These are phyloP conservation scores for Entamoeba dispar DNA, from an alignment of 208 protist species.

Conservation along the genomic window DNA sequence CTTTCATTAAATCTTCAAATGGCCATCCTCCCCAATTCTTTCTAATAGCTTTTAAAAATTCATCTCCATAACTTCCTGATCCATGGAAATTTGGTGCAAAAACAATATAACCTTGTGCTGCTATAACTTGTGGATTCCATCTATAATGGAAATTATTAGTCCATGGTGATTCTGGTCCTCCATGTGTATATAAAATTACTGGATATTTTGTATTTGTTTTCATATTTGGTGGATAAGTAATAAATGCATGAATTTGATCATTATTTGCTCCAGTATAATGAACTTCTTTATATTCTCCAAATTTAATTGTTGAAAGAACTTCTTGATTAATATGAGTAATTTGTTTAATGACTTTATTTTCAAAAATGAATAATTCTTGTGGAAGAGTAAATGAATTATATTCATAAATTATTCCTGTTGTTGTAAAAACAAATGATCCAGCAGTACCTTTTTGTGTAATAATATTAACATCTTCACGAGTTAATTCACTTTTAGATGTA, in stretches of 20 bases:
- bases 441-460: not conserved
- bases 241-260: not conserved
- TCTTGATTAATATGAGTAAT: not conserved
- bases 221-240: not conserved
- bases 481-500: not conserved
- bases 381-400: not conserved
- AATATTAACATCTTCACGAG: not conserved
- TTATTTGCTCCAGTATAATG: not conserved
- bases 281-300: not conserved
- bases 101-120: not conserved
- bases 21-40: not conserved
- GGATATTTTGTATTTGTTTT: not conserved
- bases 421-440: not conserved
- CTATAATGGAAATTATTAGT: not conserved
- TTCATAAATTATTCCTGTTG: not conserved
- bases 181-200: not conserved
- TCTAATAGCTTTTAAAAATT: not conserved
- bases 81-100: not conserved
- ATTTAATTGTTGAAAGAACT: not conserved
- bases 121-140: not conserved
- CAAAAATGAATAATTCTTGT: not conserved
- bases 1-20: not conserved
- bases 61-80: not conserved
- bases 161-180: not conserved
- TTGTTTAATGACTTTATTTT: not conserved